Conservation (phyloP, 371 early-diverging fungal species). For the Mucor piriformis region DNA sequence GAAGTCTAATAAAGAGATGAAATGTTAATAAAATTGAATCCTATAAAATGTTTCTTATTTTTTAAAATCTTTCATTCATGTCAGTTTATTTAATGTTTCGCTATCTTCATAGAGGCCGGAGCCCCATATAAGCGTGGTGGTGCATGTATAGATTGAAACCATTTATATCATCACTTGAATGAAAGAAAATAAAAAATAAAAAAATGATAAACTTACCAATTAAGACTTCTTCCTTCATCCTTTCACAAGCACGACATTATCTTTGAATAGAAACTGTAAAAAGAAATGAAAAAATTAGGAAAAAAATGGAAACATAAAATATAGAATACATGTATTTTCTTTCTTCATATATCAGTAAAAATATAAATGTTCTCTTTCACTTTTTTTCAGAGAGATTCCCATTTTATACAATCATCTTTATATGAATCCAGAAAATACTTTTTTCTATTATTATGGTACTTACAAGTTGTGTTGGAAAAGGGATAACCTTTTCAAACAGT, state of each 20-base stretch:
- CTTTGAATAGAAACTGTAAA: neutral
- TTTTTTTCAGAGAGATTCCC: conserved; percentile 33
- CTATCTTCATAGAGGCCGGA: conserved; percentile 22
- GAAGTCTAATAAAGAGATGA: neutral
- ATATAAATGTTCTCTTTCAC: conserved; percentile 32
- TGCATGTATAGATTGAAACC: conserved; percentile 29
- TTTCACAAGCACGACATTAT: neutral
- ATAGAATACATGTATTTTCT: neutral
- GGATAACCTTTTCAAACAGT: neutral
- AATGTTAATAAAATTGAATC: neutral
- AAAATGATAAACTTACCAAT: conserved; percentile 14
- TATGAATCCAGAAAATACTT: neutral
- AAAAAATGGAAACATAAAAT: neutral
- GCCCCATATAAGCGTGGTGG: conserved; percentile 29
- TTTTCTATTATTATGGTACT: neutral
- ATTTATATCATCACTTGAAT: conserved; percentile 22
- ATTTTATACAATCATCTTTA: conserved; percentile 31
- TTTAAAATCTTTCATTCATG: conserved; percentile 9
- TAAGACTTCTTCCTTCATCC: neutral
- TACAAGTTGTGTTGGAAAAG: neutral
- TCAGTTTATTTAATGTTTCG: conserved; percentile 23
- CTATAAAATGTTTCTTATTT: neutral
- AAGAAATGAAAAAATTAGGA: neutral
- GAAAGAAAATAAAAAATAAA: neutral
- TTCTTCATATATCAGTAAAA: conserved; percentile 24